Conservation (phyloP, 495 filamentous ascomycete species). For the Hyaloscypha bicolor region DNA sequence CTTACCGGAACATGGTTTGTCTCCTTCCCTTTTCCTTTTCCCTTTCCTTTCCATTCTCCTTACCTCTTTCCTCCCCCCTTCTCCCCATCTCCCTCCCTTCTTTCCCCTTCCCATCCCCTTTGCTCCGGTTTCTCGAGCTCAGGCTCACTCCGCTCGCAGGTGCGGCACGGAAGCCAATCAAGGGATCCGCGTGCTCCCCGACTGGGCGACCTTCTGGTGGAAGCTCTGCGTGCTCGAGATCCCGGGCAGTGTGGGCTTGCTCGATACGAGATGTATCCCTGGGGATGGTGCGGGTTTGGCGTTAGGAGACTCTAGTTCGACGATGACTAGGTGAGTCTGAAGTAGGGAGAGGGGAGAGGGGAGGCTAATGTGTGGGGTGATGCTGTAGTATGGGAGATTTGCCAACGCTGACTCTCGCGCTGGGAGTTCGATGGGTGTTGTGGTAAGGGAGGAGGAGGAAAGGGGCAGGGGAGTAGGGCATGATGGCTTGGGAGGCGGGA, state of each 20-base stretch:
- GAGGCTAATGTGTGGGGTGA: background rate
- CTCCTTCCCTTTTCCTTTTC: too few species aligned
- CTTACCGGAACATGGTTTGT: conserved; percentile 16
- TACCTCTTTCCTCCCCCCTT: too few species aligned
- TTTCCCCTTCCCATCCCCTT: background rate
- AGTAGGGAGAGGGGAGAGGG: background rate
- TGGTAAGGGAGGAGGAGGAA: too few species aligned
- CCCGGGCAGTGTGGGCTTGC: background rate
- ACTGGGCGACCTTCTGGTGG: background rate
- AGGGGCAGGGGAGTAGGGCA: too few species aligned
- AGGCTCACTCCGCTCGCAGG: background rate
- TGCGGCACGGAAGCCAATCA: conserved; percentile 24
- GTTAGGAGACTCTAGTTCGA: background rate
- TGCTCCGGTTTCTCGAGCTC: background rate
- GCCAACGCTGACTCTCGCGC: too few species aligned
- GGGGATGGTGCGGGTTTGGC: conserved; percentile 15
- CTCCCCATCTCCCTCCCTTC: too few species aligned
- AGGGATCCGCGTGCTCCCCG: conserved; percentile 25
- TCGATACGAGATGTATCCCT: conserved; percentile 25
- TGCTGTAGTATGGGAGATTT: background rate
- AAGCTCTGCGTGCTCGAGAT: conserved; percentile 12
- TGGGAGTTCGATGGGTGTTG: too few species aligned
- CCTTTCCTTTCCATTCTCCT: too few species aligned
- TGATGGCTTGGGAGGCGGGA: too few species aligned
- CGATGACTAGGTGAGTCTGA: background rate